Evolutionary conservation across 2,329 filamentous ascomycete genomes (phyloP).

Genomic region (Huntiella savannae): DNA sequence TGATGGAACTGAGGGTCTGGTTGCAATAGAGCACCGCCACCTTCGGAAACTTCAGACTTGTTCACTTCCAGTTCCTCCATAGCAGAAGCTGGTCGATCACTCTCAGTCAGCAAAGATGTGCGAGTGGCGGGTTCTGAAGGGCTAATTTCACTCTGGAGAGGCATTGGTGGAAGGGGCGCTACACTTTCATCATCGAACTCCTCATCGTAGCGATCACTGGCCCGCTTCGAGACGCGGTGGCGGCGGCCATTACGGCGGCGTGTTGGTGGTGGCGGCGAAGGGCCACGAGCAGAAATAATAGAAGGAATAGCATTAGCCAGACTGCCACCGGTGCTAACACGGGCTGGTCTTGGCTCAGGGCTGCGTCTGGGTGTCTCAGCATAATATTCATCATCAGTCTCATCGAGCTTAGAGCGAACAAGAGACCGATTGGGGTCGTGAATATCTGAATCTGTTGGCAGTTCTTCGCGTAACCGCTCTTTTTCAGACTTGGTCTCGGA

Average conservation of each 20-base stretch:
- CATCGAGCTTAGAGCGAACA: neutral
- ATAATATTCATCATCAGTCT: constrained; percentile 10
- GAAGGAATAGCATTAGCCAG: constrained; percentile 19
- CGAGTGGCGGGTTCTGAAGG: constrained; percentile 68
- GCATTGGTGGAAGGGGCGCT: constrained; percentile 56
- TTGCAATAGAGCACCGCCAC: constrained; percentile 26
- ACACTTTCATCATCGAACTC: constrained; percentile 34
- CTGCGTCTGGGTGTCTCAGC: constrained; percentile 26
- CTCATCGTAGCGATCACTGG: constrained; percentile 27
- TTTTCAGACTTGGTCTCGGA: neutral
- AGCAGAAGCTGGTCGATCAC: constrained; percentile 51
- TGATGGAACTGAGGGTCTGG: neutral
- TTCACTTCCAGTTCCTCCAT: constrained; percentile 34
- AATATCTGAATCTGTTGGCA: constrained; percentile 18
- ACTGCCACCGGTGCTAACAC: constrained; percentile 21
- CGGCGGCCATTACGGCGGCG: constrained; percentile 30
- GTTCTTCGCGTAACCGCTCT: constrained; percentile 27
- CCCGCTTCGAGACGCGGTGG: constrained; percentile 26
- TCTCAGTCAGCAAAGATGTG: constrained; percentile 68
- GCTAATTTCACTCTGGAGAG: constrained; percentile 68
- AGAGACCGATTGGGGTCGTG: constrained; percentile 17
- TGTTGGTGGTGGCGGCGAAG: constrained; percentile 15
- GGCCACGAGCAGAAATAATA: constrained; percentile 12
- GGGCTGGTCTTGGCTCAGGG: constrained; percentile 21
- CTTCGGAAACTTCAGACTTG: constrained; percentile 43